These are phyloP conservation scores for Leptographium galeiforme DNA, from an alignment of 2,329 filamentous ascomycete genomes.

Conservation along the genomic window DNA sequence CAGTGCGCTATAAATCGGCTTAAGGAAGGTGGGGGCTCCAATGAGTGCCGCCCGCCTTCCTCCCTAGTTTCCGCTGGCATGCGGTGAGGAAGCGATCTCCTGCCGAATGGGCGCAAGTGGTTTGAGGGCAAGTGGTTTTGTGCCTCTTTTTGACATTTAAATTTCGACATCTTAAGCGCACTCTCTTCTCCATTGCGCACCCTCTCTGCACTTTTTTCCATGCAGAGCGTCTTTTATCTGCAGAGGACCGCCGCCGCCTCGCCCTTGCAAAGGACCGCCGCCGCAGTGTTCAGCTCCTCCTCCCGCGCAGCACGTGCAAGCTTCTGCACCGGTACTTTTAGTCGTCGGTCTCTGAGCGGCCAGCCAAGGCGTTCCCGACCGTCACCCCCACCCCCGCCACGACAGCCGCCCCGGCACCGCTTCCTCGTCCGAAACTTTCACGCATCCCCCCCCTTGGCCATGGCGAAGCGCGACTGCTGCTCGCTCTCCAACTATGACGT, in stretches of 20 bases:
- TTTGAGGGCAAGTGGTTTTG: neutral
- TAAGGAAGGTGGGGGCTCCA: neutral
- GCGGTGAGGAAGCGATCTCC: neutral
- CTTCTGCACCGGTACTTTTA: neutral
- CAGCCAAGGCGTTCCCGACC: neutral
- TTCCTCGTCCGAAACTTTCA: neutral
- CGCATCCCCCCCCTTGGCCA: neutral
- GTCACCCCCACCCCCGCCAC: neutral
- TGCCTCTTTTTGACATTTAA: neutral
- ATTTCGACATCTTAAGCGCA: neutral
- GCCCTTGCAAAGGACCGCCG: neutral
- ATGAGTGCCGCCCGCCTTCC: neutral
- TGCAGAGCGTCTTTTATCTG: neutral
- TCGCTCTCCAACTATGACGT: slow-evolving; percentile 85
- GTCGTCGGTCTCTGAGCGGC: neutral
- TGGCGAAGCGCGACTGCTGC: slow-evolving; percentile 57
- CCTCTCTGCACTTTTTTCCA: neutral
- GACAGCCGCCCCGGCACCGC: neutral
- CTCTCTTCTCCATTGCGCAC: neutral
- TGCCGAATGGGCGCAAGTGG: neutral
- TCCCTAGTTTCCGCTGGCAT: neutral
- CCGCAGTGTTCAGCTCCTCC: neutral
- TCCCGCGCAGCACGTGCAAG: neutral
- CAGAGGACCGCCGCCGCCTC: neutral
- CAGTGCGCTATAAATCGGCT: neutral